Evolutionary conservation across 108 stramenopile species (phyloP).

Genomic region (Nannochloropsis gaditana): DNA sequence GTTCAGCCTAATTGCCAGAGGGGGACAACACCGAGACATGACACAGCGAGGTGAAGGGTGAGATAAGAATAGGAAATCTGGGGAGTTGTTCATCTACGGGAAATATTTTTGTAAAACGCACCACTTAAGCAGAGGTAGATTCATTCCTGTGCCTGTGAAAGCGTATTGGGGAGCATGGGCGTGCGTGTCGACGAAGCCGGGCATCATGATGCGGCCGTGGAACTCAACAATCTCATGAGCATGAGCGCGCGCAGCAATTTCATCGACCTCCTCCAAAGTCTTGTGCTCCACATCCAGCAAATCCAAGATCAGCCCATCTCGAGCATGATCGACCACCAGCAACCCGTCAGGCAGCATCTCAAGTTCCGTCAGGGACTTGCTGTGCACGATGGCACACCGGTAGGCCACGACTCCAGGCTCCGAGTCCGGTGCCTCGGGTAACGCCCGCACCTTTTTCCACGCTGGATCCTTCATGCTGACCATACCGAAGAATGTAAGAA

Average conservation of each 20-base stretch:
- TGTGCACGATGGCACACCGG: neutral
- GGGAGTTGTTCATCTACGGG: too few species aligned
- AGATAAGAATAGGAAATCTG: too few species aligned
- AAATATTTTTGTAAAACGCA: neutral
- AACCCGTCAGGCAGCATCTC: neutral
- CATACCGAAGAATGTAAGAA: too few species aligned
- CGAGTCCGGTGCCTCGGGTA: neutral
- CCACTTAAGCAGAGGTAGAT: constrained; percentile 64
- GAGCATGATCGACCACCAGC: neutral
- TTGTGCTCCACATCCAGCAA: constrained; percentile 1
- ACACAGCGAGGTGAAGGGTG: too few species aligned
- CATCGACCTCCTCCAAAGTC: neutral
- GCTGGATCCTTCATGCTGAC: neutral
- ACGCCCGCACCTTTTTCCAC: neutral
- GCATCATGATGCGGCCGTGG: constrained; percentile 39
- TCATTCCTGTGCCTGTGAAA: constrained; percentile 66
- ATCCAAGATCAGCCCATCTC: constrained; percentile 18
- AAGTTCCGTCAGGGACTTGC: neutral
- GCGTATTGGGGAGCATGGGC: constrained; percentile 69
- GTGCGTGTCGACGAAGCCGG: constrained; percentile 55
- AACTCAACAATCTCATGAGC: constrained; percentile 37
- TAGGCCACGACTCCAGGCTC: neutral
- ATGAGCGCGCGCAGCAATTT: constrained; percentile 13
- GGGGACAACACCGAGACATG: too few species aligned
- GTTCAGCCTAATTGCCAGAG: constrained; percentile 46